phyloP scores from a whole-genome alignment of 169 alveolate species.

The Plasmodium cynomolgi region DNA sequence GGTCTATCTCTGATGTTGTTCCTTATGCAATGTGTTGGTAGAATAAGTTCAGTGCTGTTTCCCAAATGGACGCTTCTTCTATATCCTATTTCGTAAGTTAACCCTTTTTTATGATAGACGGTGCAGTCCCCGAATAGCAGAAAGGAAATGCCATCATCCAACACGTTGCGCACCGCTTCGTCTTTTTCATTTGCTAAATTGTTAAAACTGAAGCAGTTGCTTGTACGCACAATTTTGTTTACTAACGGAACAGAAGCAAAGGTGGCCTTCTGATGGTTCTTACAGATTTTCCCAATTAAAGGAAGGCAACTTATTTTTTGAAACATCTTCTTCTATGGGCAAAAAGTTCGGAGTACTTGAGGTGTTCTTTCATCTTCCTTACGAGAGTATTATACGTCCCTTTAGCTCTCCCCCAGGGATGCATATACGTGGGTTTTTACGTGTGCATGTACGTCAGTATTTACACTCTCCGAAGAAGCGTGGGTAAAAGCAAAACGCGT shows the following conservation, averaged over 20 bases:
- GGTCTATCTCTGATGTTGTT: background rate
- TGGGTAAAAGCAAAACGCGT: background rate
- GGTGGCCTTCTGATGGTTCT: background rate
- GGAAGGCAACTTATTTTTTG: slow-evolving; percentile 24
- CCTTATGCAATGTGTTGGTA: background rate
- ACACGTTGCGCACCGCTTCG: background rate
- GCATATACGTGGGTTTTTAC: background rate
- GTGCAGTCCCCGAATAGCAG: slow-evolving; percentile 3
- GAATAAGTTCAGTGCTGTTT: background rate
- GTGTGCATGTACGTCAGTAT: background rate
- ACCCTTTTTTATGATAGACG: slow-evolving; percentile 5
- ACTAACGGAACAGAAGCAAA: background rate
- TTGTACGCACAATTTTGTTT: slow-evolving; percentile 5
- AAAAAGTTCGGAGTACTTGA: background rate
- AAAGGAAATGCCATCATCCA: background rate
- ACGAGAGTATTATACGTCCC: background rate
- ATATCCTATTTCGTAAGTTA: background rate
- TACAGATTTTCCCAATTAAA: slow-evolving; percentile 28
- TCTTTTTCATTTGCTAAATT: background rate
- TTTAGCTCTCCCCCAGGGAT: background rate
- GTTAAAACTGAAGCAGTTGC: background rate
- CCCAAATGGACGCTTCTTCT: background rate
- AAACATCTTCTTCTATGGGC: slow-evolving; percentile 34
- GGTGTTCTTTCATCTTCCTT: background rate
- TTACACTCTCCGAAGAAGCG: background rate